Base-by-base conservation (phyloP, 2,329 filamentous ascomycete species). In the Paracamarosporium sp. region DNA sequence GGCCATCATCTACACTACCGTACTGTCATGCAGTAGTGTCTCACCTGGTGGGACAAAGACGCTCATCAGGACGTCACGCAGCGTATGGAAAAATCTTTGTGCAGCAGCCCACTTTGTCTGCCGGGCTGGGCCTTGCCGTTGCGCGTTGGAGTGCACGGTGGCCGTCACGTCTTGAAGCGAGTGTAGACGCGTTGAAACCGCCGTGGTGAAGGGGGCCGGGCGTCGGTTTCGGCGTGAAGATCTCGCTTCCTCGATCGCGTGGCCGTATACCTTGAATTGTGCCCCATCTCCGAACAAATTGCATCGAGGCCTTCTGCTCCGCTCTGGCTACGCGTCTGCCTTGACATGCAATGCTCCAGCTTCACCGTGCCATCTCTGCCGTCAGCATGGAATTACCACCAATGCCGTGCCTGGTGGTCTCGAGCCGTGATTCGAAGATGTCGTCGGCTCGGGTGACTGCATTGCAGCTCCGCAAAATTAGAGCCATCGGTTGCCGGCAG, bases 111-210 rank as follows among this genome's bases (percentile, higher is more conserved):
- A 68, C 60, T 55, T 53, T 38, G 48, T 56, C 53, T 43, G 50
- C 47, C n/a, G 15, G 27, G 30, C 43, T 40, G 20, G 24, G 51
- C 30, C 30, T 22, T 41, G 40, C 27, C 31, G 41, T 46, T 38
- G 24, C 44, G 44, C 52, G 41, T 54, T 22, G 28, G 28, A 36
- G 22, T 41, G 33, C 55, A 43, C 40, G 30, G 48, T 43, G 48
- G 36, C 35, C 17, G 15, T 15, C 33, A 36, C 31, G 36, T 27
- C 45, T 22, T 57, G 62, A 66, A 64, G 63, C 63, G 64, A 68
- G 65, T 56, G 67, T 64, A 57, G 64, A 76, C 73, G 72, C 73
- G 72, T 76, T 68, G 56, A 72, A 66, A 70, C 62, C 56, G 56
- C 64, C 60, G 57, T 60, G 45, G 51, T 52, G 36, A 36, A 36